phyloP scores from a whole-genome alignment of 306 rosid genomes.

The Lablab purpureus region DNA sequence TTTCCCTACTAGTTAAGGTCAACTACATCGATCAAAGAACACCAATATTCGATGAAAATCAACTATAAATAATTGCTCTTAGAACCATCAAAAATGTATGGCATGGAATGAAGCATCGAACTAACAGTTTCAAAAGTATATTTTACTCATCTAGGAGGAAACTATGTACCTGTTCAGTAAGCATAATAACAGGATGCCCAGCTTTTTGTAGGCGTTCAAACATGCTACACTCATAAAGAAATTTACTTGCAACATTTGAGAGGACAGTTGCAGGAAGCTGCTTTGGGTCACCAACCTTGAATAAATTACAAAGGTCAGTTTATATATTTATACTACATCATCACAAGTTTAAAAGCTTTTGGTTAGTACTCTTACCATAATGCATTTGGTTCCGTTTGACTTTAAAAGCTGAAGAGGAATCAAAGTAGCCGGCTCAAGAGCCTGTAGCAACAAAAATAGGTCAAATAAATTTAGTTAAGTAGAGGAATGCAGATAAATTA shows the following conservation, averaged over 20 bases:
- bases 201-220: constrained; percentile 97
- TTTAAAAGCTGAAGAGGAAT: constrained; percentile 98
- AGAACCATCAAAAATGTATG: constrained; percentile 27
- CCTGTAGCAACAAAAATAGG: constrained; percentile 57
- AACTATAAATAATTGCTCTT: constrained; percentile 5
- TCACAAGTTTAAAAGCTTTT: constrained; percentile 32
- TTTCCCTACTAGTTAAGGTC: not conserved
- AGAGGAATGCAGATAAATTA: constrained; percentile 36
- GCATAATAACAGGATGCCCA: constrained; percentile 93
- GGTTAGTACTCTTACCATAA: constrained; percentile 71
- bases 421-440: constrained; percentile 95
- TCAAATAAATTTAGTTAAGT: constrained; percentile 39
- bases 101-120: constrained; percentile 31
- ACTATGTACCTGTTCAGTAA: constrained; percentile 80
- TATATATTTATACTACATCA: constrained; percentile 40
- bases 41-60: not conserved
- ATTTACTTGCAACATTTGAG: constrained; percentile 90
- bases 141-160: constrained; percentile 32
- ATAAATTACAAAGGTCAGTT: constrained; percentile 52
- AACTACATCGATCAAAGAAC: constrained; percentile 12
- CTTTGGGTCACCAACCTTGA: constrained; percentile 98
- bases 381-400: constrained; percentile 79
- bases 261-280: constrained; percentile 99
- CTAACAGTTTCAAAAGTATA: constrained; percentile 7
- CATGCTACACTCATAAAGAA: constrained; percentile 90